Evolutionary conservation across 768 basidiomycete genomes (phyloP).

Genomic region (Tylopilus sp.): DNA sequence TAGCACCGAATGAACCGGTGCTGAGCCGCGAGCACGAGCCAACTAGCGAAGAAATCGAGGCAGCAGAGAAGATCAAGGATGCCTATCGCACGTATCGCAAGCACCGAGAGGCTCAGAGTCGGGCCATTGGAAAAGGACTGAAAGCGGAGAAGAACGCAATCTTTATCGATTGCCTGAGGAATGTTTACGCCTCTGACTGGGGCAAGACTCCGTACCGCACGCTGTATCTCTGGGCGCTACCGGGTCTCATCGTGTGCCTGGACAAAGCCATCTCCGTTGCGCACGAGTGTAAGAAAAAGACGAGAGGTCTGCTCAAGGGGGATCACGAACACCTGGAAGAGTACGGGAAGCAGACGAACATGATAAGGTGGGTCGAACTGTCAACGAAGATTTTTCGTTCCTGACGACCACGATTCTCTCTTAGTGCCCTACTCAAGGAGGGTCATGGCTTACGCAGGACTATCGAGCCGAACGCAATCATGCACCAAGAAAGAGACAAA

Average conservation of each 20-base stretch:
- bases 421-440: conserved; percentile 28
- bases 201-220: conserved; percentile 31
- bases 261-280: conserved; percentile 30
- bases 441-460: conserved; percentile 27
- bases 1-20: conserved; percentile 9
- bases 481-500: conserved; percentile 28
- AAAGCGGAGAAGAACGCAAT: conserved; percentile 21
- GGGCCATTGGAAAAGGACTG: conserved; percentile 14
- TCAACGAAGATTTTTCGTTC: neutral
- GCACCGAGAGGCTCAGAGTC: neutral
- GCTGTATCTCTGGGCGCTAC: conserved; percentile 37
- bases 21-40: conserved; percentile 17
- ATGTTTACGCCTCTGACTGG: conserved; percentile 30
- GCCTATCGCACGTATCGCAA: conserved; percentile 10
- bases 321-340: conserved; percentile 36
- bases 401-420: neutral
- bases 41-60: conserved; percentile 26
- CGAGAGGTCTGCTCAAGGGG: conserved; percentile 31
- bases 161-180: conserved; percentile 30
- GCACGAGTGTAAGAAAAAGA: conserved; percentile 27
- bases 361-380: conserved; percentile 31
- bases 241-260: conserved; percentile 41
- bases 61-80: conserved; percentile 24
- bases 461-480: conserved; percentile 29
- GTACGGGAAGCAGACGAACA: conserved; percentile 27